Evolutionary conservation across 495 filamentous ascomycete genomes (phyloP).

Genomic region (Neohortaea acidophila): DNA sequence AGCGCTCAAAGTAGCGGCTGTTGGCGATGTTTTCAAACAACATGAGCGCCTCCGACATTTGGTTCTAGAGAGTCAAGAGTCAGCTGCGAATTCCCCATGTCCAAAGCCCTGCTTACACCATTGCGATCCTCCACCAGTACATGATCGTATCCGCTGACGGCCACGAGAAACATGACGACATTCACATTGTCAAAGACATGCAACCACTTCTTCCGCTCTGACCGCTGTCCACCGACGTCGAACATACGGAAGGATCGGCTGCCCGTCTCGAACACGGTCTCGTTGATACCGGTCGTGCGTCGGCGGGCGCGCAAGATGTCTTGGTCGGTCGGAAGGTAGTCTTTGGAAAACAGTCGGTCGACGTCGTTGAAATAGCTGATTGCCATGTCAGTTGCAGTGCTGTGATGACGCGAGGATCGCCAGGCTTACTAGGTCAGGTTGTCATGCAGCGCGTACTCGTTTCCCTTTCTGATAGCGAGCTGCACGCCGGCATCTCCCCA

Average conservation of each 20-base stretch:
- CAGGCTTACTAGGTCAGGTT: conserved; percentile 79
- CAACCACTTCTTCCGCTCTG: conserved; percentile 99
- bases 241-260: conserved; percentile 97
- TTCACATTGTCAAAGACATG: conserved; percentile 98
- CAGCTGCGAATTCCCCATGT: background rate
- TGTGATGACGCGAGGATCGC: conserved; percentile 1
- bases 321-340: conserved; percentile 91
- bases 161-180: conserved; percentile 83
- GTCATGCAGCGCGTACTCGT: conserved; percentile 93
- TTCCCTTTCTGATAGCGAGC: conserved; percentile 71
- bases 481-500: conserved; percentile 79
- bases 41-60: conserved; percentile 99
- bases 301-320: conserved; percentile 86
- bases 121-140: conserved; percentile 95
- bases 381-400: conserved; percentile 15
- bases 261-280: conserved; percentile 89
- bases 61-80: conserved; percentile 48
- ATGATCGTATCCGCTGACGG: conserved; percentile 93
- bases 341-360: conserved; percentile 71
- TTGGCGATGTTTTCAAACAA: conserved; percentile 96
- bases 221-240: conserved; percentile 92
- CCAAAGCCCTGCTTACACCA: conserved; percentile 53
- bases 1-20: conserved; percentile 92
- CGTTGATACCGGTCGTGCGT: conserved; percentile 91
- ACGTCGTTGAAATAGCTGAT: conserved; percentile 82